A percentile compares a stretch with the other conserved stretches of the same genome.
These are phyloP conservation scores for Cryphonectria carpinicola DNA, from an alignment of 2,329 filamentous ascomycete species.

Conservation along the genomic window DNA sequence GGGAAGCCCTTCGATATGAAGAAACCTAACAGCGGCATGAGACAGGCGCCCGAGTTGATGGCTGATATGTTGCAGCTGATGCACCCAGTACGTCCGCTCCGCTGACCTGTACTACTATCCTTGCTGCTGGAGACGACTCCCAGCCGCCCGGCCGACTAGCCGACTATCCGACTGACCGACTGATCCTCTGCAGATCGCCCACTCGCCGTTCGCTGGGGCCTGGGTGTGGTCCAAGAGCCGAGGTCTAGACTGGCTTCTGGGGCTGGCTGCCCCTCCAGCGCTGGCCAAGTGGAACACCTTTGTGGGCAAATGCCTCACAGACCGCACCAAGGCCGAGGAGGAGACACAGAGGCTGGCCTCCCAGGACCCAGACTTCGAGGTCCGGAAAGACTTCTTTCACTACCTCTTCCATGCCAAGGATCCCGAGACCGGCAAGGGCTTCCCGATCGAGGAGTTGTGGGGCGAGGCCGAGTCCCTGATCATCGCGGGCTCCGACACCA, in stretches of 20 bases:
- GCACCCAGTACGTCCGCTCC: conserved; percentile 23
- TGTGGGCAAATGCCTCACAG: conserved; percentile 31
- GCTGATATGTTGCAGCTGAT: conserved; percentile 29
- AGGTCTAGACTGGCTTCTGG: conserved; percentile 32
- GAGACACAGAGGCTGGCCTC: conserved; percentile 15
- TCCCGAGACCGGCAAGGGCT: conserved; percentile 32
- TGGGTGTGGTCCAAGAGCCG: conserved; percentile 35
- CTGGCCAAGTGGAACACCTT: conserved; percentile 32
- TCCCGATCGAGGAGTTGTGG: conserved; percentile 20
- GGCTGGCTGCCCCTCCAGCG: conserved; percentile 30
- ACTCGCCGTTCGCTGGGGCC: conserved; percentile 31
- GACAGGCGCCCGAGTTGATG: conserved; percentile 21
- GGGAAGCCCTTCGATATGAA: conserved; percentile 31
- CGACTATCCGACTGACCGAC: not conserved
- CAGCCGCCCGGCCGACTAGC: not conserved
- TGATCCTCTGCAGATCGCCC: conserved; percentile 29
- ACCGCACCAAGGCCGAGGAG: conserved; percentile 29
- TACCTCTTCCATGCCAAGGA: conserved; percentile 34
- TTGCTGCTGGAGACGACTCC: not conserved
- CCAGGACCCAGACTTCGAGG: conserved; percentile 18
- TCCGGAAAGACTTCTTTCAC: conserved; percentile 35
- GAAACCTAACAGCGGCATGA: conserved; percentile 26
- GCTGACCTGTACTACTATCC: too few species aligned
- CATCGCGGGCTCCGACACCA: conserved; percentile 31
- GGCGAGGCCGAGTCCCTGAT: conserved; percentile 27